Conservation (phyloP, 768 basidiomycete species). For the Phylloporus arenicola region DNA sequence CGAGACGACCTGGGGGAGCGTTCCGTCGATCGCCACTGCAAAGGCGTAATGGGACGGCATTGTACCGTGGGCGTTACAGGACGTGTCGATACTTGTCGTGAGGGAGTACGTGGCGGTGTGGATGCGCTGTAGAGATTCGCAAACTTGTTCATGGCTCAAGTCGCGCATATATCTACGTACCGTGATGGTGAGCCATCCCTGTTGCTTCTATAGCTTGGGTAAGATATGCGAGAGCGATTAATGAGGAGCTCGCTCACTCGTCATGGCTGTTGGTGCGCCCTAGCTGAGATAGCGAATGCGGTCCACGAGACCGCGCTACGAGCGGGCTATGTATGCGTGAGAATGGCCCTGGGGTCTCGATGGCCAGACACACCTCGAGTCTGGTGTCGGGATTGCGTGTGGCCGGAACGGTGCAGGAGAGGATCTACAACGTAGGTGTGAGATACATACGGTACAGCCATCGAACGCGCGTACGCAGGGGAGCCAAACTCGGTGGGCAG, state of each 20-base stretch:
- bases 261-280: slow-evolving; percentile 1
- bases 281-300: slow-evolving; percentile 5
- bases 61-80: slow-evolving; percentile 11
- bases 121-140: slow-evolving; percentile 9
- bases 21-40: not conserved
- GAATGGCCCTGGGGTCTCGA: not conserved
- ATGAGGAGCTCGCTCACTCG: slow-evolving; percentile 9
- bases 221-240: not conserved
- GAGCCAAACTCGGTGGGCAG: slow-evolving; percentile 24
- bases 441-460: not conserved
- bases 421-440: slow-evolving; percentile 7
- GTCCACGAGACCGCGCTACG: slow-evolving; percentile 15
- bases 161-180: slow-evolving; percentile 8
- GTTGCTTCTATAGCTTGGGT: slow-evolving; percentile 5
- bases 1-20: not conserved
- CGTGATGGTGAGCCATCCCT: slow-evolving; percentile 6
- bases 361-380: slow-evolving; percentile 22
- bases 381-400: slow-evolving; percentile 27
- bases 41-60: slow-evolving; percentile 12
- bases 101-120: slow-evolving; percentile 14
- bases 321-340: slow-evolving; percentile 20
- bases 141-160: not conserved
- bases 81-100: slow-evolving; percentile 12
- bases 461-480: slow-evolving; percentile 15
- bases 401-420: slow-evolving; percentile 18